Percentiles rank a stretch among this genome's conserved stretches.
Evolutionary conservation across 805 yeast species (phyloP).

Genomic region (Ogataea degrootiae): DNA sequence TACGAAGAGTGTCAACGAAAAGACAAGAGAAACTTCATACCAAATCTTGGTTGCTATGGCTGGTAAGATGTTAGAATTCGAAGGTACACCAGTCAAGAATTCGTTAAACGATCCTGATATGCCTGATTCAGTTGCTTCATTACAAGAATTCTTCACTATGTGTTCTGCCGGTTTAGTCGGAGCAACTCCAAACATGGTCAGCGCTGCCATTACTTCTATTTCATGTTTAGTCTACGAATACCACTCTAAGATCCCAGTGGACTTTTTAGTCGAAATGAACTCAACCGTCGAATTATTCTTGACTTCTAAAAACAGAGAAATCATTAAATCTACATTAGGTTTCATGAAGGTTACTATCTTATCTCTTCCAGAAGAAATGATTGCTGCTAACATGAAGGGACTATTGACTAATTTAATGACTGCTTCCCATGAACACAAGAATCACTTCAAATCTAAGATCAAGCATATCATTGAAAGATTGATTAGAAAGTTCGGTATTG

Average conservation of each 20-base stretch:
- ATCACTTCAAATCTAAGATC: slow-evolving; percentile 89
- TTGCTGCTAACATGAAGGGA: slow-evolving; percentile 60
- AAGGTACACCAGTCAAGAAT: slow-evolving; percentile 63
- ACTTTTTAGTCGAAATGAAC: slow-evolving; percentile 65
- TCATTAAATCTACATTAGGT: slow-evolving; percentile 91
- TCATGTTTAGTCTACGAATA: slow-evolving; percentile 86
- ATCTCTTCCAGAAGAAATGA: slow-evolving; percentile 72
- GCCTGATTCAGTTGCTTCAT: slow-evolving; percentile 61
- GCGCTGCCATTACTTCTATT: slow-evolving; percentile 90
- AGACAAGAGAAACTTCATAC: slow-evolving; percentile 79
- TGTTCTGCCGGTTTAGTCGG: slow-evolving; percentile 96
- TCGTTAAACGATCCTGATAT: slow-evolving; percentile 54
- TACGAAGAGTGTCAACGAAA: slow-evolving; percentile 90
- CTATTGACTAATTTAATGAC: slow-evolving; percentile 70
- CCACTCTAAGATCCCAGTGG: slow-evolving; percentile 55
- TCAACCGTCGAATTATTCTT: slow-evolving; percentile 86
- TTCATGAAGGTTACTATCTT: slow-evolving; percentile 87
- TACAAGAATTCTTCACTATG: slow-evolving; percentile 85
- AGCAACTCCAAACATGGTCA: slow-evolving; percentile 89
- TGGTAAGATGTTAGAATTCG: slow-evolving; percentile 51
- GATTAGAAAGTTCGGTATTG: slow-evolving; percentile 86
- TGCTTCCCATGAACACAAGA: slow-evolving; percentile 95
- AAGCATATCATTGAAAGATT: slow-evolving; percentile 90
- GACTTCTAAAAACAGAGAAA: slow-evolving; percentile 87
- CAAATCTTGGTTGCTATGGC: slow-evolving; percentile 77